Conservation (phyloP, 768 basidiomycete species). For the Collybiopsis confluens region DNA sequence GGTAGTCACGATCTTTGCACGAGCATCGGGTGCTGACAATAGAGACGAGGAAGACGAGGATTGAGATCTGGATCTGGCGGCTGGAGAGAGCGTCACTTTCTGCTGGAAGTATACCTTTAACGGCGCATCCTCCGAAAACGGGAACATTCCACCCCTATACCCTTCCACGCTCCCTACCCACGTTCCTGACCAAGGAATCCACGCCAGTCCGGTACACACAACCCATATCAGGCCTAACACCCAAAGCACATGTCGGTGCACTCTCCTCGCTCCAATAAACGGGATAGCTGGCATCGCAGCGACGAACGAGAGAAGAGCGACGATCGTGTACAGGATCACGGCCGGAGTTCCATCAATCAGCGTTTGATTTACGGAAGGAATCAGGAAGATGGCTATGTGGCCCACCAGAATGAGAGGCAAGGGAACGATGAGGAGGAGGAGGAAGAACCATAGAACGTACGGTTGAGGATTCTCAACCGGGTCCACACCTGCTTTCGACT, state of each 20-base stretch:
- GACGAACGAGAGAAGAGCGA: slow-evolving; percentile 38
- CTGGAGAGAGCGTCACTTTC: slow-evolving; percentile 38
- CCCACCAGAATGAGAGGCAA: slow-evolving; percentile 47
- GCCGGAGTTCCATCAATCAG: slow-evolving; percentile 52
- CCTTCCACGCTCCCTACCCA: not conserved
- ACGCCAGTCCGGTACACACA: not conserved
- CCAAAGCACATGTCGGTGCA: not conserved
- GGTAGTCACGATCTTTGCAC: slow-evolving; percentile 30
- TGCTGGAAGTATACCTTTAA: slow-evolving; percentile 75
- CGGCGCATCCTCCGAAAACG: slow-evolving; percentile 58
- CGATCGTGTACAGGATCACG: slow-evolving; percentile 16
- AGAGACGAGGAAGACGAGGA: not conserved
- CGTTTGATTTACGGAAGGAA: slow-evolving; percentile 52
- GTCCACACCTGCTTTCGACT: not conserved
- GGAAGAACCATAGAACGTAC: slow-evolving; percentile 54
- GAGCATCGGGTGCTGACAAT: slow-evolving; percentile 6
- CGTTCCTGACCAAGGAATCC: slow-evolving; percentile 21
- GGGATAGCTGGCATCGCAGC: slow-evolving; percentile 59
- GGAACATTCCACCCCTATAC: slow-evolving; percentile 35
- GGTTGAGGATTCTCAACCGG: slow-evolving; percentile 14
- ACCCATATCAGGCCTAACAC: not conserved
- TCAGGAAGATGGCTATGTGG: slow-evolving; percentile 43
- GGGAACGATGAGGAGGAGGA: slow-evolving; percentile 51
- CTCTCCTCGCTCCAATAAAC: slow-evolving; percentile 30
- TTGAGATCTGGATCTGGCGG: too few relatives aligned